These are phyloP conservation scores for Calonectria pseudoturangicola DNA, from an alignment of 2,329 filamentous ascomycete species.

Conservation along the genomic window DNA sequence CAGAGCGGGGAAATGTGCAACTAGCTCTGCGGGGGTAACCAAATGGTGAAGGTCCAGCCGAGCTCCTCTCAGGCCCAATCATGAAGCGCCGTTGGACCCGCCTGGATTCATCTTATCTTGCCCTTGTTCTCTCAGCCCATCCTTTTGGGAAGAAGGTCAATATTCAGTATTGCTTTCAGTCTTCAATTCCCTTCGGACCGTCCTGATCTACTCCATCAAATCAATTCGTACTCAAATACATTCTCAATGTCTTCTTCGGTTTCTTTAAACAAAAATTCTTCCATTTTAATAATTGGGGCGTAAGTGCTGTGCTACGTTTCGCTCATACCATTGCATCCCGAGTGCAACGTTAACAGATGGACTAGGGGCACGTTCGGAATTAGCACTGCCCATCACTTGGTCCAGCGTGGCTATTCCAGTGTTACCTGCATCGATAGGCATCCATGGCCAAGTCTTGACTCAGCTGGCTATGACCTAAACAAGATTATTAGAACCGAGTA, in stretches of 20 bases:
- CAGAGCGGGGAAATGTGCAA: constrained; percentile 5
- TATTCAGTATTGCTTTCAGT: background rate
- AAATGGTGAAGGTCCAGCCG: constrained; percentile 31
- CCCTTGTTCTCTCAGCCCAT: background rate
- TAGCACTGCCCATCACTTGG: constrained; percentile 37
- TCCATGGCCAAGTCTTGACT: constrained; percentile 47
- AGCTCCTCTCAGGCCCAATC: background rate
- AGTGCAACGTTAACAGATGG: background rate
- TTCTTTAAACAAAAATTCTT: constrained; percentile 22
- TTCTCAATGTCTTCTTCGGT: background rate
- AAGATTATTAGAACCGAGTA: constrained; percentile 43
- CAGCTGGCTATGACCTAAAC: constrained; percentile 47
- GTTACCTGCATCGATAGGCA: constrained; percentile 45
- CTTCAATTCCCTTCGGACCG: background rate
- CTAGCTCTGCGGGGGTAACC: constrained; percentile 26
- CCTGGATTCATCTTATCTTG: constrained; percentile 2
- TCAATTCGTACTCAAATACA: background rate
- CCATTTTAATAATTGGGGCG: constrained; percentile 40
- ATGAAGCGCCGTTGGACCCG: background rate
- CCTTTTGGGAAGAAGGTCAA: background rate
- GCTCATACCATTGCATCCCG: background rate
- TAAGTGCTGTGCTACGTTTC: constrained; percentile 11
- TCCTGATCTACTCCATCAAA: background rate
- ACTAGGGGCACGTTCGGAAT: constrained; percentile 39
- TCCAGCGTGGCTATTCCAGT: constrained; percentile 42